A percentile compares a stretch with the other conserved stretches of the same genome.
Evolutionary conservation across 2,329 filamentous ascomycete species (phyloP).

Genomic region (Colletotrichum tanaceti): DNA sequence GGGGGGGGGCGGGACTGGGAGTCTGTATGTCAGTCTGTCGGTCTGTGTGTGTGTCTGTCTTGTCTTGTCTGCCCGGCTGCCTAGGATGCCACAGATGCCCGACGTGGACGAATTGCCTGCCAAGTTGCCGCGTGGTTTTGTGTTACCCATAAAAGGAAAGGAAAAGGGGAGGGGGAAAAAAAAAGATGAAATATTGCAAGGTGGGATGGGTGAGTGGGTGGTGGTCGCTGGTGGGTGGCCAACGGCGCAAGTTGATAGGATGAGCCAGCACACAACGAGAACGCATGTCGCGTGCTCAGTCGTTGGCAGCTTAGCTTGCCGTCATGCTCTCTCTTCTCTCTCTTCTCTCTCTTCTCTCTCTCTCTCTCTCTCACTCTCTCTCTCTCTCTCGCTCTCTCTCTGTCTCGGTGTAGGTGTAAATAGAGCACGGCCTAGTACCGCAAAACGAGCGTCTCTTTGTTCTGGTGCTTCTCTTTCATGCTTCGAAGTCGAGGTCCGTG

Average conservation of each 20-base stretch:
- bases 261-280: slow-evolving; percentile 17
- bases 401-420: too few species aligned
- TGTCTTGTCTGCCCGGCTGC: background rate
- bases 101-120: slow-evolving; percentile 38
- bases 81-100: slow-evolving; percentile 35
- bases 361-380: too few species aligned
- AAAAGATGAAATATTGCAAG: background rate
- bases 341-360: too few species aligned
- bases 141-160: too few species aligned
- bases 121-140: slow-evolving; percentile 31
- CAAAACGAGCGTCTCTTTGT: slow-evolving; percentile 1
- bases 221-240: slow-evolving; percentile 11
- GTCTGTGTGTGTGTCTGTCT: too few species aligned
- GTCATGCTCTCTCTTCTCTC: slow-evolving; percentile 13
- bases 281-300: slow-evolving; percentile 34
- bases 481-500: slow-evolving; percentile 26
- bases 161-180: too few species aligned
- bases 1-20: too few species aligned
- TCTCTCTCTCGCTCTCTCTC: too few species aligned
- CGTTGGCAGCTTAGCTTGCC: slow-evolving; percentile 27
- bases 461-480: slow-evolving; percentile 7
- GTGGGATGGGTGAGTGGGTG: too few species aligned
- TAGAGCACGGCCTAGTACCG: slow-evolving; percentile 2
- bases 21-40: too few species aligned
- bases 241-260: slow-evolving; percentile 3